Base-by-base conservation (phyloP, 768 basidiomycete species). In the Suillus subluteus region DNA sequence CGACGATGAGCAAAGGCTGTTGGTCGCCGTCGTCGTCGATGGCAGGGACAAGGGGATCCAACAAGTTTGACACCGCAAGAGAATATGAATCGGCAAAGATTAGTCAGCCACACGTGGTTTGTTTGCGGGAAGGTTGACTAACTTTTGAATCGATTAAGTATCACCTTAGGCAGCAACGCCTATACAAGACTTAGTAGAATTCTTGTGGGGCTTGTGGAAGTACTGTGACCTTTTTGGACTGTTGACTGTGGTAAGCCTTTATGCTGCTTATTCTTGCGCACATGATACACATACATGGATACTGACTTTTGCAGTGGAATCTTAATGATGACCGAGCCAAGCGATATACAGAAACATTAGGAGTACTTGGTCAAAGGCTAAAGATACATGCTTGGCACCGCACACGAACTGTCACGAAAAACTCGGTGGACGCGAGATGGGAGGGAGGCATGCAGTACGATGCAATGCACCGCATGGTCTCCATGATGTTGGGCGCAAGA, bases 11-110 rank as follows among this genome's bases (percentile, higher is more conserved):
- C 69, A 76, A 68, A 67, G 66, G 69, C 70, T 72, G 66, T 67
- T 68, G 65, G 71, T 70, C 69, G 46, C 65, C 67, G 75, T 77
- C 70, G 68, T 70, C 55, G 73, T 79, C 74, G 73, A 73, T 74
- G 72, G 71, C 76, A 74, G 76, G 76, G 77, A 79, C 74, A 78
- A 77, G 76, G 77, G 77, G 74, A 77, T 64, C 66, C 70, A 65
- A 70, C 78, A 72, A 75, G 74, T 76, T 74, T 62, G 37, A 64
- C 69, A 73, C 73, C 73, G 67, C 65, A 68, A 43, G 41, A 43
- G 59, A 61, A 58, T 68, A 52, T 52, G 52, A 52, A 68, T 72
- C 75, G 68, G 75, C 12, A 50, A 44, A 68, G 48, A 77, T 77
- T 77, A 77, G 74, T 68, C n/a, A 54, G 2, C 40, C 11, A 68